phyloP scores from a whole-genome alignment of 1,139 yeast genomes.

The Saccharomyces pastorianus region DNA sequence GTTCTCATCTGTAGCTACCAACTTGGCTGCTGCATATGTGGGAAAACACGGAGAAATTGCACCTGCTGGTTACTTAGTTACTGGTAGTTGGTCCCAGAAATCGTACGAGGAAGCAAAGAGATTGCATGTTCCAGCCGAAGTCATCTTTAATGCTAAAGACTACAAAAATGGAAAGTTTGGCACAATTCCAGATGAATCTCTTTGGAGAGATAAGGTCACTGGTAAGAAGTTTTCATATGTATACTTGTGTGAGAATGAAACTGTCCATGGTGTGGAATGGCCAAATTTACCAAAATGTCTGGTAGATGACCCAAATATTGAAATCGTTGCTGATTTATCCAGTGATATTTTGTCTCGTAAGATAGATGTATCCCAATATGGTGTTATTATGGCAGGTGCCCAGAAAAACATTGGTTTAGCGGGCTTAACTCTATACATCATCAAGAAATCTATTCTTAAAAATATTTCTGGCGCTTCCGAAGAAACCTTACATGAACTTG shows the following conservation, averaged over 20 bases:
- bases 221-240: constrained; percentile 63
- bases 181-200: constrained; percentile 56
- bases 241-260: constrained; percentile 91
- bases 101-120: constrained; percentile 79
- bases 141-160: constrained; percentile 58
- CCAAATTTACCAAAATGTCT: constrained; percentile 44
- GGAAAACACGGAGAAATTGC: constrained; percentile 60
- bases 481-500: constrained; percentile 48
- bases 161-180: constrained; percentile 47
- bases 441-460: constrained; percentile 68
- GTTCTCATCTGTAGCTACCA: constrained; percentile 79
- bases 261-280: constrained; percentile 91
- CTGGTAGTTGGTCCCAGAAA: constrained; percentile 91
- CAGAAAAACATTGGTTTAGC: constrained; percentile 96
- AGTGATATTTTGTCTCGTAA: constrained; percentile 80
- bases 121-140: constrained; percentile 68
- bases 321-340: constrained; percentile 88
- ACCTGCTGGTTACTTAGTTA: constrained; percentile 77
- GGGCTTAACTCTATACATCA: constrained; percentile 84
- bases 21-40: constrained; percentile 68
- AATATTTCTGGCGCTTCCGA: constrained; percentile 46
- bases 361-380: constrained; percentile 76
- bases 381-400: constrained; percentile 91
- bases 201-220: constrained; percentile 45
- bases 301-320: constrained; percentile 54